Evolutionary conservation across 169 alveolate genomes (phyloP).

Genomic region (Haemoproteus tartakovskyi): DNA sequence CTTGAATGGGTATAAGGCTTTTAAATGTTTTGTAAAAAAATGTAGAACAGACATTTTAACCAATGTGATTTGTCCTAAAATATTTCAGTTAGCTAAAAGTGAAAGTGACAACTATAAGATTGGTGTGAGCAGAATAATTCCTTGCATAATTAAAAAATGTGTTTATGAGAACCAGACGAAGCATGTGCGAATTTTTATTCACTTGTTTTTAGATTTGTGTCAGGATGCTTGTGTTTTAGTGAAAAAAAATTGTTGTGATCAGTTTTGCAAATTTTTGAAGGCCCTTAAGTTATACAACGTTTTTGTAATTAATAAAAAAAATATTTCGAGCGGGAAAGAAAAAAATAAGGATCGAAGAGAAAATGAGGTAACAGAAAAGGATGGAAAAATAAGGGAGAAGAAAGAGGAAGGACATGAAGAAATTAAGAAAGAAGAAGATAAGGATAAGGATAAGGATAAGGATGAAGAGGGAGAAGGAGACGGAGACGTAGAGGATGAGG

Average conservation of each 20-base stretch:
- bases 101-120: conserved; percentile 66
- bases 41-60: conserved; percentile 23
- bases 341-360: neutral
- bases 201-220: conserved; percentile 42
- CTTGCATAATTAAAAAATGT: conserved; percentile 39
- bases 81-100: conserved; percentile 12
- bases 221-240: conserved; percentile 58
- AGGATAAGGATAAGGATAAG: neutral
- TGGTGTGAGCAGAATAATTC: conserved; percentile 53
- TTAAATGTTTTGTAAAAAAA: conserved; percentile 29
- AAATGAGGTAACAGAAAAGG: neutral
- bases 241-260: conserved; percentile 64
- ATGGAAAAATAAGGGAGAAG: neutral
- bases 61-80: conserved; percentile 29
- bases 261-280: conserved; percentile 16
- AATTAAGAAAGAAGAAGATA: neutral
- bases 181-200: conserved; percentile 3
- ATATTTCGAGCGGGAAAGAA: neutral
- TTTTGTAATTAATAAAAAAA: neutral
- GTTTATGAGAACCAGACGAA: conserved; percentile 20
- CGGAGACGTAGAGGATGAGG: too few species aligned
- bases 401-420: neutral
- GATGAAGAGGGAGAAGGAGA: too few species aligned
- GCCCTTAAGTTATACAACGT: conserved; percentile 19
- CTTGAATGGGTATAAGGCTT: conserved; percentile 46